Evolutionary conservation across 2,329 filamentous ascomycete species (phyloP).

Genomic region (Bertia moriformis): DNA sequence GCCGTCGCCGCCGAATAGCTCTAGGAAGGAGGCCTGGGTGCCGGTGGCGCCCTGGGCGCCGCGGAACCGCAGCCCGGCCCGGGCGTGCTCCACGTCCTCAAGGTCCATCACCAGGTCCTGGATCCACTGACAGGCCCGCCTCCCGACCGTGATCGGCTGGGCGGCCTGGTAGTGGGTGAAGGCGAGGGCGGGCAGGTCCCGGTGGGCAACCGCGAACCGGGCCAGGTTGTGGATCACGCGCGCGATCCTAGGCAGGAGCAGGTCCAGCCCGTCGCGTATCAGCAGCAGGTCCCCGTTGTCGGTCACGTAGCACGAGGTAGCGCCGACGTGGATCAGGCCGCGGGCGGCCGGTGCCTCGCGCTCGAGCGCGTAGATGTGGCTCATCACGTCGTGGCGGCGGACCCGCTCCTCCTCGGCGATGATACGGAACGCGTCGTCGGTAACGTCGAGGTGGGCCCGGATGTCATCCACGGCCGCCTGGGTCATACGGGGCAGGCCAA

Average conservation of each 20-base stretch:
- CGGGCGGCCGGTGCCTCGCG: constrained; percentile 61
- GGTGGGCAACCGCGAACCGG: constrained; percentile 38
- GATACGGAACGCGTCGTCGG: constrained; percentile 63
- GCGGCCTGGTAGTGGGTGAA: constrained; percentile 6
- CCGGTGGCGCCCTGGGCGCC: constrained; percentile 40
- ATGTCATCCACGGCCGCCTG: constrained; percentile 65
- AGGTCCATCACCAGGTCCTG: constrained; percentile 67
- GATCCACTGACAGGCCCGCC: constrained; percentile 63
- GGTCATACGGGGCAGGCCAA: constrained; percentile 60
- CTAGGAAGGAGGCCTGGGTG: constrained; percentile 65
- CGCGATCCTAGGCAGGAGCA: constrained; percentile 66
- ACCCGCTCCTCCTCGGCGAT: constrained; percentile 65
- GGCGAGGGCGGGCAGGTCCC: neutral
- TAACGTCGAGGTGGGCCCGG: constrained; percentile 57
- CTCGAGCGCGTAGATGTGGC: constrained; percentile 66
- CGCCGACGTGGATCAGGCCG: constrained; percentile 69
- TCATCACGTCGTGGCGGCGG: constrained; percentile 51
- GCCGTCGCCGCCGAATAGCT: constrained; percentile 38
- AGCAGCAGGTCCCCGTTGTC: constrained; percentile 71
- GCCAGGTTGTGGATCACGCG: constrained; percentile 64
- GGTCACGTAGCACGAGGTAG: constrained; percentile 49
- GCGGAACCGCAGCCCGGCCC: constrained; percentile 58
- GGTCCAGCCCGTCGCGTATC: constrained; percentile 57
- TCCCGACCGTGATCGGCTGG: constrained; percentile 56
- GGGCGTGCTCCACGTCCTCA: constrained; percentile 54